Conservation (phyloP, 2,329 filamentous ascomycete species). For the Pseudocercospora ulei region DNA sequence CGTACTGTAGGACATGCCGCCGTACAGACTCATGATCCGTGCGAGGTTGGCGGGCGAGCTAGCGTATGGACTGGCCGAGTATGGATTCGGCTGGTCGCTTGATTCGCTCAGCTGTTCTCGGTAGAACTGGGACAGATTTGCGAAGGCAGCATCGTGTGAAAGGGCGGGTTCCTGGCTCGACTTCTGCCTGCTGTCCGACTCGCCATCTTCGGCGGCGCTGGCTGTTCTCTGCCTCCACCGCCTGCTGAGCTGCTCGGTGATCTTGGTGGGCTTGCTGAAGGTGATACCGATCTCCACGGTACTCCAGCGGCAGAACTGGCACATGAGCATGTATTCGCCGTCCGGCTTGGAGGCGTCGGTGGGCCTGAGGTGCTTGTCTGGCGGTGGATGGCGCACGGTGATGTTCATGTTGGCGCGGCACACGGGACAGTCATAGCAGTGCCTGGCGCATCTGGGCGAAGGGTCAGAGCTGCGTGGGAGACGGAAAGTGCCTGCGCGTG, state of each 20-base stretch:
- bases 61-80: constrained; percentile 49
- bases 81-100: constrained; percentile 43
- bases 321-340: constrained; percentile 60
- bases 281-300: constrained; percentile 80
- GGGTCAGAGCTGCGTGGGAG: constrained; percentile 13
- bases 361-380: constrained; percentile 21
- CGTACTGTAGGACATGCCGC: constrained; percentile 51
- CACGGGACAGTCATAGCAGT: constrained; percentile 89
- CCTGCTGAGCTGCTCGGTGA: constrained; percentile 56
- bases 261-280: constrained; percentile 76
- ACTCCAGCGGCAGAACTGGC: constrained; percentile 87
- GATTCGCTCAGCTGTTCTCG: constrained; percentile 63
- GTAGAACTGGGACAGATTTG: constrained; percentile 69
- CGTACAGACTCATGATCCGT: constrained; percentile 87
- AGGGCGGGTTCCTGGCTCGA: constrained; percentile 35
- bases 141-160: constrained; percentile 61
- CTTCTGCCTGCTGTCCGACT: constrained; percentile 34
- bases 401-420: constrained; percentile 74
- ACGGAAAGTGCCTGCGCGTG: too few relatives aligned
- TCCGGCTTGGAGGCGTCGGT: constrained; percentile 16
- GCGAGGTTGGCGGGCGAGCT: constrained; percentile 71
- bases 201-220: constrained; percentile 38
- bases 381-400: constrained; percentile 54
- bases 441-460: constrained; percentile 56
- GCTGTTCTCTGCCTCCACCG: constrained; percentile 26